Evolutionary conservation across 768 basidiomycete genomes (phyloP), one percentile per base, ranked within the genome.

Genomic region (Leccinum truebloodii): DNA sequence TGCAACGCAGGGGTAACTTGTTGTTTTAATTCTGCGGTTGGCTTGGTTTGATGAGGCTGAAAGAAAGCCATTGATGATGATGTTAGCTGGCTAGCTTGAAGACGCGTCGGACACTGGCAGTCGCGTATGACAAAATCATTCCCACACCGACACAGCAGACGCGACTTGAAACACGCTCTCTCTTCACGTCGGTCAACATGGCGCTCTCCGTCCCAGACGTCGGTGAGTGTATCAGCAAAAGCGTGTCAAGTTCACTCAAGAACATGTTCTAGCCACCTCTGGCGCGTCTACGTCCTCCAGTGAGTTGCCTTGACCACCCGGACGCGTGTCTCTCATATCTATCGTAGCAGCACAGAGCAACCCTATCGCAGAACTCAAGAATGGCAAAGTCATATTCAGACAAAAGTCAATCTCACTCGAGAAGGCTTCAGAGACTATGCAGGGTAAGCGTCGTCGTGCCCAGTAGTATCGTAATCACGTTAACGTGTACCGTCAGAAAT

Each of bases 401-500:
- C 92, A 94, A 78, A 93, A 90, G 73, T 75, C 81, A 16, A 67
- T 87, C 35, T 84, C 88, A 0, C 83, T 90, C 53, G 89, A 92
- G 75, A 92, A 91, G 71, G 80, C 86, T 66, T 89, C 88, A 6
- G 90, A 92, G 70, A 92, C 91, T 16, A 80, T 94, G 67, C 88
- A 89, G 81, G 91, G 92, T 89, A 60, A 52, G 80, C 70, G 55
- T 54, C 70, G 55, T 54, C 12, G 46, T 49, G 24, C 32, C 28
- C 14, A 34, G 20, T 55, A 34, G 20, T 55, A 32, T 6, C 54
- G 2, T 35, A 35, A 26, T 34, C 13, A 12, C 57, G 3, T 55
- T 49, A 62, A 69, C 12, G 28, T 39, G 20, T 55, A 14, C 49
- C 30, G 35, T 10, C 65, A 92, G 89, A 91, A 71, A 88, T 89